Evolutionary conservation across 306 rosid genomes (phyloP), one percentile per base, ranked within the genome.

Genomic region (Begonia loranthoides): DNA sequence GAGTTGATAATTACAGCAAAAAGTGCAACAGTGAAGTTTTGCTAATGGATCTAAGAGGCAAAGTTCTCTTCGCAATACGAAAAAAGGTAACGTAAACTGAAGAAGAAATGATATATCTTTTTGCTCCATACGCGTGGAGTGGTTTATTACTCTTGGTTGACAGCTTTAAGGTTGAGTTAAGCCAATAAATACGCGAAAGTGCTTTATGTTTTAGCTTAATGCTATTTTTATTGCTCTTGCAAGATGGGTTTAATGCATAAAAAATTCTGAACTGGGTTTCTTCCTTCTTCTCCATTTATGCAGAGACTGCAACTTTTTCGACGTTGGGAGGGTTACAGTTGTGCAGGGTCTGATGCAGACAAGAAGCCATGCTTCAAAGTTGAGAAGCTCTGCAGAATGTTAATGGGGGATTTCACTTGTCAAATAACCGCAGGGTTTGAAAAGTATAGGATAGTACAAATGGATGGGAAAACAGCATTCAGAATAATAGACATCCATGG

Each of bases 251-350:
- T 28, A 28, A 19, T 4, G 22, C 2, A 41, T 46, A 4, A n/a
- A n/a, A 21, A 28, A 28, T 10, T 17, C 3, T 61, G n/a, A 54
- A 33, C 17, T 53, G 57, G 28, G 61, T 55, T 47, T 41, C 49
- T 3, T 57, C 13, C 12, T 57, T 28, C 47, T 50, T 9, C 12
- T 17, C 1, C 33, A 19, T 9, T 15, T 49, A 0, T 69, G 73
- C 80, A 87, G 90, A 82, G 60, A 61, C 66, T 73, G 17, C 72
- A 67, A 17, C 64, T 79, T 56, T 73, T 77, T 44, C 85, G 95
- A 41, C 36, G 77, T 12, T 89, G 97, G 97, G 73, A 79, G 53
- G 97, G 87, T 3, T 66, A 65, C 53, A 82, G 63, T 73, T 47
- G 63, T 60, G 62, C 45, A 14, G 56, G 45, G 51, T 63, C 56